Base-by-base conservation (phyloP, 176 grass and related monocot species). In the Chrysopogon serrulatus region DNA sequence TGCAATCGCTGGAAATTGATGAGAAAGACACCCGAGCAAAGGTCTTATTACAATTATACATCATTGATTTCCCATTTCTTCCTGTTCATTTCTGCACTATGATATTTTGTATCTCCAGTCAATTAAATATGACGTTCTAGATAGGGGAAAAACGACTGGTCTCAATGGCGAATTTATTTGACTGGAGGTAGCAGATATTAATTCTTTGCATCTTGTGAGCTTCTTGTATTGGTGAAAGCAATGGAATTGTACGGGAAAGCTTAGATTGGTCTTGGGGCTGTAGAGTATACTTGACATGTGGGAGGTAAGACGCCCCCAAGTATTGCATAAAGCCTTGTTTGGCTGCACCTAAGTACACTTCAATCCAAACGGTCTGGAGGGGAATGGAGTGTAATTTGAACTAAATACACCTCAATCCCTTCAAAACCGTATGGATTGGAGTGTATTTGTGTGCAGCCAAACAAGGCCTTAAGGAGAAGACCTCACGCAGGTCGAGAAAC, bases 1-100 rank as follows among this genome's bases (percentile, higher is more conserved):
- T 91, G 73, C 88, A 91, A 81, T 80, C 88, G 13, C 86, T 98
- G 39, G 66, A 89, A 80, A 71, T 35, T 35, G 71, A 91, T 88
- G 91, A 90, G 87, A 98, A 80, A 48, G 75, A 65, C 26, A 68
- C 86, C 49, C 90, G 76, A 9, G 43, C 79, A 39, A 95, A 98
- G 95, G 95, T 97, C 73, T 5, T 41, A 51, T 70, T 79, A 18
- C 57, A 54, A n/a, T 70, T 44, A 63, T 67, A 66, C 82, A 15
- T 4, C 40, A 76, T 85, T 23, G 49, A 31, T 82, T 71, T 83
- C 10, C 5, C 49, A 30, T 82, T 77, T 53, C 37, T 41, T 80
- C 13, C 3, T 59, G 68, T 61, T 67, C 24, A 16, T 6, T 65
- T 71, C 36, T 69, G 21, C 21, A 11, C 24, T 65, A 1, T 64